Evolutionary conservation across 495 filamentous ascomycete genomes (phyloP).

Genomic region (Pseudoneurospora amorphoporcata): DNA sequence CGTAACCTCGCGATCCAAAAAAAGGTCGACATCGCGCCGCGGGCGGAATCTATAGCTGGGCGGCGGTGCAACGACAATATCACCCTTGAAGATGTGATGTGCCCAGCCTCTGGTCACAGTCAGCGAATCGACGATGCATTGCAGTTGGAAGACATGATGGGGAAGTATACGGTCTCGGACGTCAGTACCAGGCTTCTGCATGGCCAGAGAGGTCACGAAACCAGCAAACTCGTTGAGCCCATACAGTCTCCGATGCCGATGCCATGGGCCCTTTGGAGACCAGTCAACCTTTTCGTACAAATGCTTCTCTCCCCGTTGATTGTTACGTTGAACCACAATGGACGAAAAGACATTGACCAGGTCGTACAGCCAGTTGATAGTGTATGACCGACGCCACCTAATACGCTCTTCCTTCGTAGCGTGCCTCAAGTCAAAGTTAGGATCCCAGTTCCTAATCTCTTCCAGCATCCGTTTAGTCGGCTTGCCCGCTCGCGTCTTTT

Average conservation of each 20-base stretch:
- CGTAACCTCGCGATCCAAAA: slow-evolving; percentile 28
- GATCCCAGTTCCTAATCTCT: slow-evolving; percentile 32
- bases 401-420: slow-evolving; percentile 27
- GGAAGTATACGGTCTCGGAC: slow-evolving; percentile 33
- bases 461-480: slow-evolving; percentile 33
- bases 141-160: slow-evolving; percentile 37
- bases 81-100: slow-evolving; percentile 17
- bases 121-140: slow-evolving; percentile 37
- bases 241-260: slow-evolving; percentile 24
- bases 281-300: slow-evolving; percentile 23
- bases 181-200: slow-evolving; percentile 32
- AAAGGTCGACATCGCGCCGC: slow-evolving; percentile 35
- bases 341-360: slow-evolving; percentile 31
- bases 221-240: slow-evolving; percentile 34
- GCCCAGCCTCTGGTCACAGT: slow-evolving; percentile 32
- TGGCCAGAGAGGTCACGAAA: slow-evolving; percentile 27
- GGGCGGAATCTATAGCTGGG: slow-evolving; percentile 24
- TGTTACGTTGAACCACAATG: slow-evolving; percentile 31
- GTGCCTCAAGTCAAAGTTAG: slow-evolving; percentile 27
- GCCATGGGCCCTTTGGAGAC: slow-evolving; percentile 11
- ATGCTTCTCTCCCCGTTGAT: slow-evolving; percentile 19
- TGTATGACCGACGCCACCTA: slow-evolving; percentile 35
- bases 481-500: slow-evolving; percentile 32
- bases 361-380: slow-evolving; percentile 43
- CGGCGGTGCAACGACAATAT: slow-evolving; percentile 14